Base-by-base conservation (phyloP, 208 protist genomes). In the Histomonas meleagridis region DNA sequence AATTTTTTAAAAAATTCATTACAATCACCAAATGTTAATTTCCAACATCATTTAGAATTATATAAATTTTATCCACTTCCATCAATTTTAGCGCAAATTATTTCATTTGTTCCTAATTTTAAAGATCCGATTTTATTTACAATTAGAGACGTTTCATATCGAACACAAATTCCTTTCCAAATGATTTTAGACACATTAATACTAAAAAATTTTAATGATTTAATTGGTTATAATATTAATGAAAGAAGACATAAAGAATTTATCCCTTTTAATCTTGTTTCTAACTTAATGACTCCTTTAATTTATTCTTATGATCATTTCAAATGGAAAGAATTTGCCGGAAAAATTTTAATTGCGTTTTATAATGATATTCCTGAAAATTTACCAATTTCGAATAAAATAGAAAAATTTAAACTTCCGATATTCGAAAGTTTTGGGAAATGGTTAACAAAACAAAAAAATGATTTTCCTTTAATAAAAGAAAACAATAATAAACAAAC, bases 241-340 rank as follows among this genome's bases (percentile, higher is more conserved):
- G 76, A 86, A 86, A 51, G 76, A 55, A 43, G 76, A 10, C 76
- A 86, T 55, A 46, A 26, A 55, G 76, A 86, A 86, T 16, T 32
- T 2, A 86, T 86, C 38, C 76, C 76, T 32, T 46, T 86, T 18
- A 46, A 86, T 9, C 38, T 86, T n/a, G 40, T 86, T 32, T 46
- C 76, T 53, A 86, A 86, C 38, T 40, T 86, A 3, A 51, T 86
- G n/a, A 18, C 76, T 38, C 76, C 76, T 18, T n/a, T 86, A 38
- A 55, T 86, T 38, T 43, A 14, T 12, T 51, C 46, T 16, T 86
- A 86, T 55, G 16, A 16, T 5, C 32, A 32, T 16, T 86, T 55
- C 38, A 86, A 86, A 55, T 86, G 26, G 26, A 4, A 1, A 21
- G 76, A 86, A 38, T 86, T 86, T 86, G 76, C 76, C 14, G 76